Percentiles rank a stretch among this genome's conserved stretches.
Evolutionary conservation across 2,329 filamentous ascomycete species (phyloP).

Genomic region (Hymenoscyphus fructigenus): DNA sequence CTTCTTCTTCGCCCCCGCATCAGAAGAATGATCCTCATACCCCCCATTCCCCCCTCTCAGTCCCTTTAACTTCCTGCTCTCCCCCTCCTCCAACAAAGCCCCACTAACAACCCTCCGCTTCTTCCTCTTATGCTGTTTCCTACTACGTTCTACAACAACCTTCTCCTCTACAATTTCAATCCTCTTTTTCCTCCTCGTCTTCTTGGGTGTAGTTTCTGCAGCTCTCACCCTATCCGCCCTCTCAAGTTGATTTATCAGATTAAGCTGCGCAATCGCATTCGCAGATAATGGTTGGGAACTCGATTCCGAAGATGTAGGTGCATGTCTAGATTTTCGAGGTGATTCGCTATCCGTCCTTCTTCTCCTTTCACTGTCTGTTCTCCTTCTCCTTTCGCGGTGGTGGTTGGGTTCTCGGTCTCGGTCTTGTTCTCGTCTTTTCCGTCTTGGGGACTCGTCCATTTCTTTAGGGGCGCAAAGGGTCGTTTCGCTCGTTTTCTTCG

Average conservation of each 20-base stretch:
- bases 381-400: conserved; percentile 9
- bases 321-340: conserved; percentile 25
- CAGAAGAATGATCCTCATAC: conserved; percentile 39
- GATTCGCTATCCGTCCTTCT: conserved; percentile 22
- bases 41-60: conserved; percentile 46
- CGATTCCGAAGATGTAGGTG: conserved; percentile 26
- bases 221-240: conserved; percentile 9
- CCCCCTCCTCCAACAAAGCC: conserved; percentile 67
- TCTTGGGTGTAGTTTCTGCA: conserved; percentile 29
- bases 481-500: conserved; percentile 1
- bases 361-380: conserved; percentile 8
- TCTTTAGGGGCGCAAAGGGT: conserved; percentile 10
- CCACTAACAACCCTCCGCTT: conserved; percentile 67
- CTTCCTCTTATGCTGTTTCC: conserved; percentile 32
- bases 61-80: conserved; percentile 51
- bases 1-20: conserved; percentile 41
- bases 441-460: conserved; percentile 32
- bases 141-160: conserved; percentile 27
- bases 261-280: conserved; percentile 34
- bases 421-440: conserved; percentile 28
- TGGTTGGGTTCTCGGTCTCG: not conserved
- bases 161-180: conserved; percentile 30
- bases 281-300: conserved; percentile 34
- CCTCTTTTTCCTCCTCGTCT: conserved; percentile 26
- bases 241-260: conserved; percentile 32